A percentile compares a stretch with the other conserved stretches of the same genome.
Conservation (phyloP, 306 rosid species). For the Trichosanthes cucumerina region DNA sequence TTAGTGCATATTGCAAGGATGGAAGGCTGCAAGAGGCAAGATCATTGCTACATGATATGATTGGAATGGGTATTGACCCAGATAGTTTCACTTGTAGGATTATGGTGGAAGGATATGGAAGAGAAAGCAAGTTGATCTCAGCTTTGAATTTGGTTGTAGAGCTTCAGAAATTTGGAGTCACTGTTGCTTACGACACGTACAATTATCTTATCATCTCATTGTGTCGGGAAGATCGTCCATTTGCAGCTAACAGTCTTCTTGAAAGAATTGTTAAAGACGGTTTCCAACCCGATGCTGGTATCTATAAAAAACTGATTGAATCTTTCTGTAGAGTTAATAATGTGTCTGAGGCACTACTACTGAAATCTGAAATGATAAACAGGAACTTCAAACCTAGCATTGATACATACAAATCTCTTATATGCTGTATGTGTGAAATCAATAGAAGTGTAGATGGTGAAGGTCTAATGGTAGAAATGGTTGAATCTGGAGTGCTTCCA, state of each 20-base stretch:
- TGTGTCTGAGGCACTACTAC: slow-evolving; percentile 38
- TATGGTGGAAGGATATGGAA: slow-evolving; percentile 55
- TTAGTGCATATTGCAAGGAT: slow-evolving; percentile 53
- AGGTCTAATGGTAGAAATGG: slow-evolving; percentile 53
- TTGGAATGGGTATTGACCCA: slow-evolving; percentile 42
- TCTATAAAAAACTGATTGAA: slow-evolving; percentile 36
- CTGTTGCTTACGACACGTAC: slow-evolving; percentile 33
- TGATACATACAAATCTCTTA: slow-evolving; percentile 36
- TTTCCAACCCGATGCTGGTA: slow-evolving; percentile 31
- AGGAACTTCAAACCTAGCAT: slow-evolving; percentile 29
- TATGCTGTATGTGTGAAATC: slow-evolving; percentile 37
- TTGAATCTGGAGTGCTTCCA: slow-evolving; percentile 37
- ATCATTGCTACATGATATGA: slow-evolving; percentile 58
- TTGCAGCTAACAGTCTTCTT: slow-evolving; percentile 69
- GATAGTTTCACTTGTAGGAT: slow-evolving; percentile 51
- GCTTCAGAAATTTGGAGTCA: slow-evolving; percentile 43
- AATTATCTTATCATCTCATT: slow-evolving; percentile 45
- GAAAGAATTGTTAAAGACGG: slow-evolving; percentile 38
- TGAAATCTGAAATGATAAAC: slow-evolving; percentile 42
- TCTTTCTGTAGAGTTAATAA: slow-evolving; percentile 41
- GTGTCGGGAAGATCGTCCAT: slow-evolving; percentile 63
- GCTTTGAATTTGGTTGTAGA: slow-evolving; percentile 69
- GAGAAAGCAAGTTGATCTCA: slow-evolving; percentile 48
- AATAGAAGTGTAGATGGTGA: slow-evolving; percentile 49
- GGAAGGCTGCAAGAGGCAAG: slow-evolving; percentile 47